Evolutionary conservation across 176 grass and related monocot species (phyloP), one percentile per base, ranked within the genome.

Genomic region (Pontederia paniculata): DNA sequence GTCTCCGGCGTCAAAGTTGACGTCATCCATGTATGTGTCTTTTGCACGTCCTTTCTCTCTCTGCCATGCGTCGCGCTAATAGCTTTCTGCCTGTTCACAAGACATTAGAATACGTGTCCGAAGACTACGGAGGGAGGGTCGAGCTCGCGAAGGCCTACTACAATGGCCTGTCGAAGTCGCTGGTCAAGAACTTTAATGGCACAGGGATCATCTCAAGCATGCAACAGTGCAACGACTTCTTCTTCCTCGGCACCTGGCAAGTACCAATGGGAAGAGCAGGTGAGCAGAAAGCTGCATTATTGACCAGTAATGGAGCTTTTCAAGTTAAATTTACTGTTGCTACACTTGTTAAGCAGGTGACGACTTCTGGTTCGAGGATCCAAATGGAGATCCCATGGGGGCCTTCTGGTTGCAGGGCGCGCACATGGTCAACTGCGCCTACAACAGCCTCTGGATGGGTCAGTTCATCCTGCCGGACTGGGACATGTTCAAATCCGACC

Each of bases 401-500:
- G 1, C 60, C 9, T 71, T 60, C 47, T 71, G 57, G 69, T 45
- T 71, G 28, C 69, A 71, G 20, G 69, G 57, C 9, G 69, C 48
- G 0, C 69, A 71, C 31, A 71, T 71, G 69, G 43, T 71, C 17
- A 71, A 61, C 17, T 60, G 57, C 18, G 31, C 69, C 5, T 71
- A 51, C 45, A 71, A 71, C 57, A 61, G 69, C 56, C 28, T 71
- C 17, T 71, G 57, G 69, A 71, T 71, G 69, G 69, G 69, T 9
- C 25, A 61, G 46, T 51, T 71, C 23, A 61, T 71, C 12, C 69
- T 60, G 45, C 69, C 57, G 16, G 69, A 71, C 9, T 71, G 69
- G 69, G 69, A 71, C 69, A 71, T 71, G 57, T 71, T 64, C 31
- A 58, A 62, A 16, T 71, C 67, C 45, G 67, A 77, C 52, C 67